Evolutionary conservation across 2,329 filamentous ascomycete species (phyloP), one percentile per base, ranked within the genome.

Genomic region (Rutstroemia sp.): DNA sequence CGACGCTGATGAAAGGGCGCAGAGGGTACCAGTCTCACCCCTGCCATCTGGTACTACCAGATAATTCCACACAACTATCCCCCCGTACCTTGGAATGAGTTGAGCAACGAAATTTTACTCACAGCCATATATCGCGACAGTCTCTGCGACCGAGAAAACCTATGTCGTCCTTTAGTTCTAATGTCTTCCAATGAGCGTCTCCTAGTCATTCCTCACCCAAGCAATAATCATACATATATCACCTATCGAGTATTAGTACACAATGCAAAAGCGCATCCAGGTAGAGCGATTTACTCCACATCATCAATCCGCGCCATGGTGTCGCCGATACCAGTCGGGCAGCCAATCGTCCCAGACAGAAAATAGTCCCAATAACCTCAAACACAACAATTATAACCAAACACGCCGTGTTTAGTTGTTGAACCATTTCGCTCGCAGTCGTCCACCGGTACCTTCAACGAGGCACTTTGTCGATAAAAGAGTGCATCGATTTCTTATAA

Each of bases 391-490:
- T 53, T 23, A 60, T 61, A 19, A 46, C 25, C n/a, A 61, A 48
- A 49, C 55, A 60, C 17, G 59, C 58, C 25, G 59, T 61, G 39
- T 61, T 57, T 37, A 60, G 38, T 48, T 61, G 59, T 50, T 58
- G 45, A 49, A 55, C 51, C 75, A 44, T 82, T n/a, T 44, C 9
- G 5, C 21, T 19, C 10, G 4, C 39, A 19, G 38, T 19, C 44
- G n/a, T 41, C 34, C 17, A 21, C 41, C 25, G n/a, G 39, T 12
- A 52, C 38, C 21, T 23, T 7, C 9, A 12, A 14, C 4, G 12
- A 34, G 30, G 30, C 30, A 34, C 30, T 44, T 44, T 5, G n/a
- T 19, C 21, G 41, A 44, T 44, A 44, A 19, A 44, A 10, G 41
- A 12, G 21, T 44, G 41, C 41, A 44, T 44, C 41, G 21, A 19